Evolutionary conservation across 495 filamentous ascomycete genomes (phyloP), one percentile per base, ranked within the genome.

Genomic region (Lasiosphaeria ovina): DNA sequence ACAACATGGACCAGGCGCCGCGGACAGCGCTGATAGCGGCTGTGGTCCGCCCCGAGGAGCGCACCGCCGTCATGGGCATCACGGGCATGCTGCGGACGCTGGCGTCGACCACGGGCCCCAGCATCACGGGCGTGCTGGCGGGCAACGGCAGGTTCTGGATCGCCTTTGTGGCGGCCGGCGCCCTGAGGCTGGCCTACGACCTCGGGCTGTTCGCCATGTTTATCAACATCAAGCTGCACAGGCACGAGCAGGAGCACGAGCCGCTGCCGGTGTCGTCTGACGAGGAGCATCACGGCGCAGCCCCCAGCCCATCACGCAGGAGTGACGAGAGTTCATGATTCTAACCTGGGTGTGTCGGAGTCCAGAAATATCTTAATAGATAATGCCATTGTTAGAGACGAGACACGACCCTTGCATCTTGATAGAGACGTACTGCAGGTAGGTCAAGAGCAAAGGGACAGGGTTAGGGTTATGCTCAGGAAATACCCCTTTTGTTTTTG

Each of bases 1-100:
- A 79, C 64, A 72, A 74, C 50, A 96, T 95, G 91, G 91, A 96
- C 68, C 85, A 89, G 64, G 90, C 87, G 0, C 92, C 92, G 0
- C 85, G 91, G 1, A 83, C 89, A 2, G 91, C 92, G 0, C 92
- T 96, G 70, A 81, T 96, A 10, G 87, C 91, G 1, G 83, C 87
- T 0, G 86, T 87, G 0, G 82, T 94, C 5, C 79, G 85, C 34
- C 84, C 88, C 0, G 83, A 84, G 57, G 91, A 94, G 70, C 81
- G 91, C 6, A 96, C 92, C 0, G 90, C 89, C 0, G 88, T 92
- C 35, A 87, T 92, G 87, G 87, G 88, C 4, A 77, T 87, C 1
- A 83, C 89, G 4, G 86, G 88, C 64, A 85, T 90, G 12, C 77
- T 90, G 51, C 85, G 89, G 66, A 89, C 88, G 0, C 76, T 82